Base-by-base conservation (phyloP, 2,329 filamentous ascomycete species). In the Penicillium italicum region DNA sequence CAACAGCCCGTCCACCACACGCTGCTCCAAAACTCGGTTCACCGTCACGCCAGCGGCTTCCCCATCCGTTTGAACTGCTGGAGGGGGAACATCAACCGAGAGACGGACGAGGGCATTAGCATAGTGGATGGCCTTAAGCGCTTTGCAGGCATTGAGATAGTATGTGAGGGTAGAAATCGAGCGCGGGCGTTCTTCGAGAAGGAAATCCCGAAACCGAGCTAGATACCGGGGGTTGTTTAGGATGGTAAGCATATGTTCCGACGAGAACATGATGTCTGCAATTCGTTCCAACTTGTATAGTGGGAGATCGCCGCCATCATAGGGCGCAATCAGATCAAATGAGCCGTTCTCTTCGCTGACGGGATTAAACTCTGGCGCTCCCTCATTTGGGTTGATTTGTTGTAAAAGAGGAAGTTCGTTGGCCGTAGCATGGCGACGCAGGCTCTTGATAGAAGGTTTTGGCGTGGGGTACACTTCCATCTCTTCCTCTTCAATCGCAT, bases 71-170 rank as follows among this genome's bases (percentile, higher is more conserved):
- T 80, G 79, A 31, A 82, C 74, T 0, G 78, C 81, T 5, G 78
- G 71, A 14, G 88, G 79, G 0, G 79, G 78, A 28, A 82, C 55
- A 33, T 67, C 62, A 3, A 60, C 78, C 9, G 89, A 75, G 2
- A 84, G 80, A 57, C 83, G 80, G 1, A 85, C 80, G 34, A 91
- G 79, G 0, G 86, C 82, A 68, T 91, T 90, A 20, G 86, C 82
- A 63, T 91, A 91, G 33, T 80, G 79, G 55, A 91, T 85, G 1
- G 88, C 87, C 62, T 84, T 83, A 12, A 90, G 71, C 0, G 88
- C 87, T 66, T 91, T 92, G 55, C 85, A 71, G 0, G 86, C 82
- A 62, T 90, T 86, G 2, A 91, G 77, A 61, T 90, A 90, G 74
- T 90, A 89, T 26, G 85, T 82, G 14, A 91, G 73, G 8, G 88